Percentiles rank a stretch among this genome's conserved stretches.
Evolutionary conservation across 352 stramenopile species (phyloP).

Genomic region (Pythium apleroticum): DNA sequence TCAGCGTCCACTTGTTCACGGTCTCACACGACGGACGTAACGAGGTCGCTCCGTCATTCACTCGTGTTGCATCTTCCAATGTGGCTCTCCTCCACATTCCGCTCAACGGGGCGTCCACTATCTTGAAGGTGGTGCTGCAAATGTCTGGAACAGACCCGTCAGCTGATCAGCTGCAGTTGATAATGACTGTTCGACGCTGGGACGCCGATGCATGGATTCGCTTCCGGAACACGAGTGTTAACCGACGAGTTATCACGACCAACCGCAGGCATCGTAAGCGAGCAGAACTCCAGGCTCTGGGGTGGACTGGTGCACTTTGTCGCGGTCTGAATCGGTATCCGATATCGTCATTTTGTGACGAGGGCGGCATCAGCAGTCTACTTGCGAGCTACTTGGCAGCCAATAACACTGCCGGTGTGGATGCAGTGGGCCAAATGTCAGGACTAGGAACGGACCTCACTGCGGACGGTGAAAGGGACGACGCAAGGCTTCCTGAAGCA

Average conservation of each 20-base stretch:
- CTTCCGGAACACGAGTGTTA: constrained; percentile 36
- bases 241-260: constrained; percentile 61
- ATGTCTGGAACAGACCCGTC: background rate
- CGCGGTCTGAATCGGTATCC: constrained; percentile 73
- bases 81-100: background rate
- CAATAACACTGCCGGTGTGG: background rate
- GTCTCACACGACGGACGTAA: background rate
- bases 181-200: constrained; percentile 48
- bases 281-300: constrained; percentile 31
- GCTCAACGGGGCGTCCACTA: background rate
- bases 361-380: constrained; percentile 57
- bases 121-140: background rate
- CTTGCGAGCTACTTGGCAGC: constrained; percentile 32
- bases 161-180: constrained; percentile 16
- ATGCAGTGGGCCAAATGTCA: background rate
- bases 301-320: constrained; percentile 67
- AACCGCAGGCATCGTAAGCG: constrained; percentile 46
- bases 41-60: background rate
- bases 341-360: constrained; percentile 72
- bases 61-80: background rate
- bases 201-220: constrained; percentile 35
- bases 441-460: background rate
- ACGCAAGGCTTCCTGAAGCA: constrained; percentile 2
- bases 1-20: background rate
- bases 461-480: background rate